Base-by-base conservation (phyloP, 306 rosid genomes). In the Nissolia schottii region DNA sequence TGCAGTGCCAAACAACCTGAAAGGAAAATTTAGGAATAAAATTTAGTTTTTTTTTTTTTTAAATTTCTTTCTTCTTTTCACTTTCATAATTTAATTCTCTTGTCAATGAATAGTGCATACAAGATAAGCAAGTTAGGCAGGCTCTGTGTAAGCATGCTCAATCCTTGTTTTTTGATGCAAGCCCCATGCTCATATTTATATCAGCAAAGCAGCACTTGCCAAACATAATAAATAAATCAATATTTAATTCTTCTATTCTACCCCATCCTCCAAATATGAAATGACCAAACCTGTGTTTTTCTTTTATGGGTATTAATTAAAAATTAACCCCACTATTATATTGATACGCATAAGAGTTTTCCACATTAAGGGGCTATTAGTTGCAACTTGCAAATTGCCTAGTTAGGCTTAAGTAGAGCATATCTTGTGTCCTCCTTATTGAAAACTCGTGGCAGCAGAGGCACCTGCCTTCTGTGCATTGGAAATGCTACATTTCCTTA, bases 1-100 rank as follows among this genome's bases (percentile, higher is more conserved):
- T 76, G 88, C 82, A 63, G 55, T 83, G 81, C 85, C 74, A 82
- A 86, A 83, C 85, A 86, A 69, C 72, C 74, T 67, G 73, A 81
- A 85, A 70, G 63, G 23, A 78, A 78, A 41, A 70, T 77, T 79
- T 80, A 69, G 84, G 77, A 85, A 76, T 70, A 72, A 72, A 50
- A 54, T 3, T 55, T 66, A 37, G 40, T 38, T 56, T 84, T 24
- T 3, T 34, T 34, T 34, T 34, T 6, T 34, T 34, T 34, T 34
- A 2, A n/a, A n/a, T n/a, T n/a, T n/a, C n/a, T n/a, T n/a, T n/a
- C n/a, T n/a, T n/a, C n/a, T 40, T 50, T 65, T 50, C 9, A 25
- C 48, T 81, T 77, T 67, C 73, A 43, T 67, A 79, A 65, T 84
- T 83, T 63, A 75, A 62, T 83, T 82, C 62, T 57, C 48, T 83